These are phyloP conservation scores for Cucumis melo DNA, from an alignment of 306 rosid genomes.

Conservation along the genomic window DNA sequence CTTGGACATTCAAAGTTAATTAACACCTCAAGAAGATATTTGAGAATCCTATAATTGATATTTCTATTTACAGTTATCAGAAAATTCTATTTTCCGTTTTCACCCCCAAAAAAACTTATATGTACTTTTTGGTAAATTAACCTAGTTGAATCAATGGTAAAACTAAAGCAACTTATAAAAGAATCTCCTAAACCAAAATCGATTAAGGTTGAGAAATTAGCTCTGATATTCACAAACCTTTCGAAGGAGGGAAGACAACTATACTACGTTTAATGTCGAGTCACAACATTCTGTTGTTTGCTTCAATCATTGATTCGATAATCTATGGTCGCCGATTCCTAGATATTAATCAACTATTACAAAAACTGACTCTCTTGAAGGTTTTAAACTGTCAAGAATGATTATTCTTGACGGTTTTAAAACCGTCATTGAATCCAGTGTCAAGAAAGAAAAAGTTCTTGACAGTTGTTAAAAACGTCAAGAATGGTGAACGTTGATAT, in stretches of 20 bases:
- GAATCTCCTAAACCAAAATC: not conserved
- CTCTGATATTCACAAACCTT: conserved; percentile 7
- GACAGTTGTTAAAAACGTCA: no score
- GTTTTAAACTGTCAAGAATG: no score
- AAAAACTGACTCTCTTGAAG: no score
- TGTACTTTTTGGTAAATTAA: not conserved
- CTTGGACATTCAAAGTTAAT: conserved; percentile 2
- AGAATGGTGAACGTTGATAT: no score
- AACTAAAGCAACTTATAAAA: not conserved
- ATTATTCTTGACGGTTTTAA: no score
- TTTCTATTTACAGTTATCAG: conserved; percentile 3
- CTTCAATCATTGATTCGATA: conserved; percentile 37
- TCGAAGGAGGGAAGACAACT: not conserved
- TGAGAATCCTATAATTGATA: not conserved
- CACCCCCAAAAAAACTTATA: not conserved
- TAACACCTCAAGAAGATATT: not conserved
- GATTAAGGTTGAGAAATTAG: not conserved
- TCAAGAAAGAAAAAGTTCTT: no score
- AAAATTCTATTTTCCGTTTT: not conserved
- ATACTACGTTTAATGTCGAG: not conserved
- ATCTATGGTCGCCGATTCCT: no score
- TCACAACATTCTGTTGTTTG: conserved; percentile 57
- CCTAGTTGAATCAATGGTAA: conserved; percentile 2
- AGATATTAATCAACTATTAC: no score
- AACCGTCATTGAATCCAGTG: no score